Base-by-base conservation (phyloP, 495 filamentous ascomycete species). In the Penicillium egyptiacum region DNA sequence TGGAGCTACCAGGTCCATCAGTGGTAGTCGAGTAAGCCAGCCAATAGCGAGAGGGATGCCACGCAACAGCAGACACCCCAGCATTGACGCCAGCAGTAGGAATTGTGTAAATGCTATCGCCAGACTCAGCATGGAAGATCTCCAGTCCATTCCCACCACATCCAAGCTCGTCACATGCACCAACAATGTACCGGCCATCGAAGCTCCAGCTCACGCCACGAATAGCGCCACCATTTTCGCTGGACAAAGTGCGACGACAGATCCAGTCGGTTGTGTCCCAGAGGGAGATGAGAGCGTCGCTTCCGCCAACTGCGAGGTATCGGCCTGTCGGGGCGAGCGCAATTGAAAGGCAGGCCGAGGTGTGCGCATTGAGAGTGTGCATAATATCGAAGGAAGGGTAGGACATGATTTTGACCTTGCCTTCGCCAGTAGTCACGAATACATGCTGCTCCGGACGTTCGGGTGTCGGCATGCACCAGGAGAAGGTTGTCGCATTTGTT, bases 191-290 rank as follows among this genome's bases (percentile, higher is more conserved):
- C 47, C 88, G 86, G 2, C 94, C 92, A 65, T 96, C 95, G 64
- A 91, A 98, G 46, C 86, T 89, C 75, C 96, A 98, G 61, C 89
- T 90, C 35, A 98, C 82, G 65, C 85, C 91, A 59, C 86, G 86
- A 23, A 97, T 87, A 5, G 88, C 85, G 0, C 90, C 91, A n/a
- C 81, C 79, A 70, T 90, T 87, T 31, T 73, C 67, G 52, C 83
- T 83, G 19, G 86, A 85, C 20, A 96, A 75, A 4, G 90, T 96
- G 52, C 90, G 84, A 46, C 86, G 80, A 66, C 91, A 96, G 50
- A 94, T 86, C 92, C 91, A 97, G 64, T 95, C 89, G 31, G 81
- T 83, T 0, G 95, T 96, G 68, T 97, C 92, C 88, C 92, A 98
- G 16, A 98, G 81, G 6, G 88, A 80, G 47, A 97, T 88, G 16